Base-by-base conservation (phyloP, 805 yeast genomes). In the Wickerhamomyces pijperi region DNA sequence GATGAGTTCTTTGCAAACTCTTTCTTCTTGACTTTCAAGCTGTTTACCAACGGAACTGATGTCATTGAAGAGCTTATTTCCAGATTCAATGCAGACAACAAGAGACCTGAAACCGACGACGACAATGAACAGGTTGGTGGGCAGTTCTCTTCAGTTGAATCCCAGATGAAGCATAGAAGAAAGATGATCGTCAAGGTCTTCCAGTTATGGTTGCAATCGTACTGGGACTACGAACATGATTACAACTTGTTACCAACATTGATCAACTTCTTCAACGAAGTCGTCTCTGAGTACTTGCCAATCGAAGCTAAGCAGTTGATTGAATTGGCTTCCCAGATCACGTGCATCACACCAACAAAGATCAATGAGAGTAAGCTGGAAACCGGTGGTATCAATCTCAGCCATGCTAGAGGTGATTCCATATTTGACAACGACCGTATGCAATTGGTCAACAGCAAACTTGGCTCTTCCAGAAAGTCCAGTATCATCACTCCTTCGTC, bases 171-270 rank as follows among this genome's bases (percentile, higher is more conserved):
- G 49, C 77, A 69, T 45, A 69, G 92, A 55, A 64, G 90, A 52
- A 74, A 76, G 44, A 59, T 81, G 36, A 76, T 86, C 32, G 75
- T 80, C 47, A 74, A 72, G 46, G 67, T 81, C 56, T 74, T 87
- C 53, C 82, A 77, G 55, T 64, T 74, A 28, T 90, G 98, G 98
- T 61, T 90, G 57, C 94, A 86, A 57, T 79, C 92, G 38, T 87
- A 82, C 55, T 90, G 96, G 96, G 74, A 78, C 45, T 74, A 72
- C 36, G 66, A 69, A 34, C 53, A 51, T 16, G 95, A 87, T 55
- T 72, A 71, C 44, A 60, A 58, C 19, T 63, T 78, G 32, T 60
- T 87, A 35, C 75, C 92, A 12, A 79, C 85, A 0, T 61, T 86
- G 50, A 69, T 82, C 35, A 82, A 82, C 51, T 82, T 86, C 53